These are phyloP conservation scores for Chytriomyces hyalinus DNA, from an alignment of 192 early-diverging fungal genomes.

Conservation along the genomic window DNA sequence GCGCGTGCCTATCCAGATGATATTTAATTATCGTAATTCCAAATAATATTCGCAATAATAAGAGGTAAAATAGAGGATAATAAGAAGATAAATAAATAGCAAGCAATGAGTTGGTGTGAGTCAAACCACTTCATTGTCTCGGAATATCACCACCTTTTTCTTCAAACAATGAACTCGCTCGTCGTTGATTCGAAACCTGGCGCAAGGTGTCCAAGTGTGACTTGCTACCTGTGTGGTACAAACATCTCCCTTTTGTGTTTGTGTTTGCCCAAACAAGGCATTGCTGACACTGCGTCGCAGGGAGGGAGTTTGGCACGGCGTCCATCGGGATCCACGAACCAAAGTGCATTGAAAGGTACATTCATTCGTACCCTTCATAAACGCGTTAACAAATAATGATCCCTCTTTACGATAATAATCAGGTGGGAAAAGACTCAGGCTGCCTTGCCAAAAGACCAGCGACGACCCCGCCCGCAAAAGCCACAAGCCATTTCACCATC, in stretches of 20 bases:
- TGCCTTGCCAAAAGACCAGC: conserved; percentile 21
- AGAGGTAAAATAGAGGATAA: too few relatives aligned
- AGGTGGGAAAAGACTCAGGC: conserved; percentile 16
- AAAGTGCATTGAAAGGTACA: conserved; percentile 24
- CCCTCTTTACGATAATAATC: neutral
- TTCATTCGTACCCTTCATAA: neutral
- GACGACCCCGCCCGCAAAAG: conserved; percentile 22
- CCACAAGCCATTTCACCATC: neutral
- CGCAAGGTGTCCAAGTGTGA: conserved; percentile 19
- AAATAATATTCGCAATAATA: too few relatives aligned
- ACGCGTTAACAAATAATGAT: neutral
- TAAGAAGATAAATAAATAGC: too few relatives aligned
- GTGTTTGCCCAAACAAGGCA: neutral
- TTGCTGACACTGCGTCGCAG: neutral
- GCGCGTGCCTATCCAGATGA: too few relatives aligned
- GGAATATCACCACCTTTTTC: neutral
- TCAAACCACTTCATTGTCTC: too few relatives aligned
- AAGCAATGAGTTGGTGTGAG: too few relatives aligned
- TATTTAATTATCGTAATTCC: too few relatives aligned
- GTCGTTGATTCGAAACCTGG: conserved; percentile 24
- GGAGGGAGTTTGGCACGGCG: conserved; percentile 25
- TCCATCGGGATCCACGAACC: conserved; percentile 29
- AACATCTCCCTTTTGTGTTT: neutral
- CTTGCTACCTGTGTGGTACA: conserved; percentile 31
- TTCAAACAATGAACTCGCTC: conserved; percentile 10